phyloP scores from a whole-genome alignment of 352 stramenopile species.

The Pilasporangium apinafurcum region DNA sequence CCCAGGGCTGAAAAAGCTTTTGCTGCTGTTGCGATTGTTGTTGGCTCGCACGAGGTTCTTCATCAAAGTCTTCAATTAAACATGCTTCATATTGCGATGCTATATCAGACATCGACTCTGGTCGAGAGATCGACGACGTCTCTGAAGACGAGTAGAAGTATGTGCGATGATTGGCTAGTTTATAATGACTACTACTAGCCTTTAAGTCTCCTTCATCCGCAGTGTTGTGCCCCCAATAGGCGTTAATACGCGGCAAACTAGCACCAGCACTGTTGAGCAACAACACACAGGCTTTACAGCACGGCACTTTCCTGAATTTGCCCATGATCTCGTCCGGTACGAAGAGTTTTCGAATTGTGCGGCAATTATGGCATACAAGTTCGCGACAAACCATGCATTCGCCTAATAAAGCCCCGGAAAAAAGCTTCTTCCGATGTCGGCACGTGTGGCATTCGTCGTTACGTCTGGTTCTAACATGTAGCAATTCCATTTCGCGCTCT shows the following conservation, averaged over 20 bases:
- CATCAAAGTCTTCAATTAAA: no score
- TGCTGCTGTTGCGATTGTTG: no score
- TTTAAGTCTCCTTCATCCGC: no score
- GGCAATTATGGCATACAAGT: constrained; percentile 38
- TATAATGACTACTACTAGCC: no score
- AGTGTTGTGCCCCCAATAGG: no score
- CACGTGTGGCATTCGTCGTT: constrained; percentile 30
- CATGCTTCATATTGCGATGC: no score
- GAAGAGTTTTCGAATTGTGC: constrained; percentile 34
- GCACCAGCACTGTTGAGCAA: constrained; percentile 24
- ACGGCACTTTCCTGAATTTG: constrained; percentile 32
- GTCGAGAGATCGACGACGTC: no score
- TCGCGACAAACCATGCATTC: constrained; percentile 44
- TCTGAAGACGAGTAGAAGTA: no score
- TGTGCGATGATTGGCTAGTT: no score
- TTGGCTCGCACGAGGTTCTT: no score
- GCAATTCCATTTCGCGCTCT: constrained; percentile 24
- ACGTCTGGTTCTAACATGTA: constrained; percentile 4
- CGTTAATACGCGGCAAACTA: constrained; percentile 3
- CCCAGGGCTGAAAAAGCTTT: no score
- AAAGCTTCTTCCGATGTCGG: constrained; percentile 23
- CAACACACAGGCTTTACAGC: constrained; percentile 30
- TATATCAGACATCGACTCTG: no score
- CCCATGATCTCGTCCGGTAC: constrained; percentile 31
- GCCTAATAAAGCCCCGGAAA: constrained; percentile 16